Evolutionary conservation across 306 rosid genomes (phyloP).

Genomic region (Delonix regia): DNA sequence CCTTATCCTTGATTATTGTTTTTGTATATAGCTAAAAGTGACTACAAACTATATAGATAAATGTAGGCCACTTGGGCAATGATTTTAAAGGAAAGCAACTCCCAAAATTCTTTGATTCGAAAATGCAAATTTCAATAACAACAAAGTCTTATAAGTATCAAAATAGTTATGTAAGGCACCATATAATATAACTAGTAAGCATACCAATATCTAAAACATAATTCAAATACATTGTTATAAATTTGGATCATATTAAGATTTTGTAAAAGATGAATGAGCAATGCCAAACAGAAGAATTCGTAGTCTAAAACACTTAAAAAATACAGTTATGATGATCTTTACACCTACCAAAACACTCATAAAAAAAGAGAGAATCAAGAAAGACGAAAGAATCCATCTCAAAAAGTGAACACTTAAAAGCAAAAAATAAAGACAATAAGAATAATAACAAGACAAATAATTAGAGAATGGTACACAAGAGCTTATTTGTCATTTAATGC

Average conservation of each 20-base stretch:
- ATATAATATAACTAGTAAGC: background rate
- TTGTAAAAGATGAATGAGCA: background rate
- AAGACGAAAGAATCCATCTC: no score
- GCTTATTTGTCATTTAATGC: no score
- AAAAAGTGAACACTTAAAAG: no score
- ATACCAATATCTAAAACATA: background rate
- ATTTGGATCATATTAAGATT: background rate
- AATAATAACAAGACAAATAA: background rate
- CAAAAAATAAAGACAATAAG: no score
- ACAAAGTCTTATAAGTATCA: background rate
- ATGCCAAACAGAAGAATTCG: background rate
- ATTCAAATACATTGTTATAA: background rate
- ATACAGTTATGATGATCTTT: background rate
- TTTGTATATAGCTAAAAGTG: background rate
- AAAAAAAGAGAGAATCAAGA: no score
- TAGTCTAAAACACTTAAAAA: background rate
- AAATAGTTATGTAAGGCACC: background rate
- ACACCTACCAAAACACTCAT: background rate
- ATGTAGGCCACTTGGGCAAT: background rate
- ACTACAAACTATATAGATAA: background rate
- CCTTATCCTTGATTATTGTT: background rate
- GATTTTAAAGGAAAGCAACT: background rate
- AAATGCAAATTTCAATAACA: background rate
- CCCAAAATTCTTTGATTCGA: background rate
- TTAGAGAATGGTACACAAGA: background rate